Evolutionary conservation across 768 basidiomycete species (phyloP), one percentile per base, ranked within the genome.

Genomic region (Macrolepiota albuminosa): DNA sequence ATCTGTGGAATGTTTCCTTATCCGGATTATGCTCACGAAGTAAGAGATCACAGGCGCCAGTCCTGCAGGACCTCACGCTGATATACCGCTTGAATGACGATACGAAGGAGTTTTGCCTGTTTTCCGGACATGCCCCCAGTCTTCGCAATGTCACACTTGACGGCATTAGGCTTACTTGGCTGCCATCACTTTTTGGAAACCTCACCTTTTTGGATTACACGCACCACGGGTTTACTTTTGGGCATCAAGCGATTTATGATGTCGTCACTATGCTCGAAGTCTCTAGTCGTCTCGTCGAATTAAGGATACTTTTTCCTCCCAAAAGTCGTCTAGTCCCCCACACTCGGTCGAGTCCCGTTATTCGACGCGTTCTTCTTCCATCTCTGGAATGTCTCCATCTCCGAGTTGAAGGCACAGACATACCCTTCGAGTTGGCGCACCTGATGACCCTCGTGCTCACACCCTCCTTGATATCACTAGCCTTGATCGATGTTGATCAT

Each of bases 1-100:
- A 81, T 68, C 74, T 89, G n/a, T 87, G 84, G 84, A 86, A 85
- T 54, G 83, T 85, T 13, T 79, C 85, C 24, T 75, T 89, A 43
- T 84, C 84, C 4, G 78, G 75, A 26, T 79, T 79, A 60, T 85
- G 82, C 65, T 74, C 73, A 9, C 70, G 71, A 26, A 65, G 63
- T 26, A 61, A 66, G 52, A 59, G 74, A 29, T 67, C 72, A 7
- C 71, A 75, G 51, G 84, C 78, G 0, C 73, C 69, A 13, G 54
- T 67, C 54, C 72, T 90, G 52, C 82, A 84, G 63, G 81, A 83
- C 14, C 71, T 91, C 24, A 76, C 75, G 9, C 76, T 91, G 24
- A 70, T 82, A 18, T 85, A 86, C 67, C 82, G 83, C 33, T 73
- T 73, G 43, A 91, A 89, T 64, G 87, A 89, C 61, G 87, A 89